Evolutionary conservation across 164 flowering plant genomes (phyloP), one percentile per base, ranked within the genome.

Genomic region (Dillenia turbinata): DNA sequence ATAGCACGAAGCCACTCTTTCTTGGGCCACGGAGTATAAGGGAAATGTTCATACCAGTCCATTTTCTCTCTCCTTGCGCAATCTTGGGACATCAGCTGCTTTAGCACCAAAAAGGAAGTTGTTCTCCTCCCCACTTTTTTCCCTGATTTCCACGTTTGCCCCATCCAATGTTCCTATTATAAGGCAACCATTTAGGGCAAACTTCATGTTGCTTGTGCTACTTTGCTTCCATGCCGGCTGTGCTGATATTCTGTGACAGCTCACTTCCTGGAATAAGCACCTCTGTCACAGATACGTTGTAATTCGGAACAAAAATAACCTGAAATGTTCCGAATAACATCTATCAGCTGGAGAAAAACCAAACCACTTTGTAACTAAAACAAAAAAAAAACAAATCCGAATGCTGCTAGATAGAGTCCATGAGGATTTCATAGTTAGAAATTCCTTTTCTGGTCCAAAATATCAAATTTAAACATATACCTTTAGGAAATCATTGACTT

Each of bases 221-320:
- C 99, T n/a, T 91, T 50, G 99, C 99, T 66, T 94, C 99, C 99
- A 89, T 91, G 51, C 99, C 99, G 10, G 99, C 97, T 47, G 99
- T 94, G 76, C 97, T 91, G 54, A 94, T 94, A 69, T 94, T 96
- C 69, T 94, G 97, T 47, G 99, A 94, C 16, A 94, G 80, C 80
- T 94, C 99, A 74, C 97, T 91, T 72, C 97, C 99, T 3, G 99
- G 99, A 66, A 91, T 89, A 60, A 94, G 96, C 70, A 89, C 57
- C 77, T 94, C 99, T 1, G 97, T 96, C 26, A 89, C 97, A 50
- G 99, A 87, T 10, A 94, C 99, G 63, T 91, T 91, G 81, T 94
- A 94, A 66, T 94, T 91, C 62, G 99, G 99, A 62, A 94, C 93
- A 78, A 91, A 94, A 48, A 91, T 81, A 11, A 94, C 93, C 97